Conservation (phyloP, 768 basidiomycete genomes). For the Tricholoma furcatifolium region DNA sequence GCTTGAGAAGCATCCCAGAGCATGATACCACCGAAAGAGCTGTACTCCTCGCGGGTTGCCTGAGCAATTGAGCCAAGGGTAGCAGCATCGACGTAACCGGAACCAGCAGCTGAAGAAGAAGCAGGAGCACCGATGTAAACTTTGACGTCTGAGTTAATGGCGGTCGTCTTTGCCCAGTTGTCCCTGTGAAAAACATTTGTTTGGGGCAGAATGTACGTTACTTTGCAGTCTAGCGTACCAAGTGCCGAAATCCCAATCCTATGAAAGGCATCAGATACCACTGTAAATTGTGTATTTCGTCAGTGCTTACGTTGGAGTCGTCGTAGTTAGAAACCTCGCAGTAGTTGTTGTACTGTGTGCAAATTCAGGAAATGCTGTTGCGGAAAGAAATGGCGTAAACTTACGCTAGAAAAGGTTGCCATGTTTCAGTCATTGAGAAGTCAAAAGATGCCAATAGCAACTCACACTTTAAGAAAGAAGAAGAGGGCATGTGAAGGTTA, state of each 20-base stretch:
- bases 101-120: constrained; percentile 46
- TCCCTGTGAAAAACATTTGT: constrained; percentile 31
- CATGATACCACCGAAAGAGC: constrained; percentile 56
- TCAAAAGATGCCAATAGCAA: neutral
- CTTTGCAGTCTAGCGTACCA: constrained; percentile 31
- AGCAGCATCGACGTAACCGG: constrained; percentile 48
- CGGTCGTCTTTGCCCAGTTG: constrained; percentile 53
- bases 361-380: neutral
- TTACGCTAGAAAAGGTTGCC: constrained; percentile 6
- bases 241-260: constrained; percentile 47
- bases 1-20: constrained; percentile 43
- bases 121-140: constrained; percentile 58
- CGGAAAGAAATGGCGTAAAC: neutral
- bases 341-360: constrained; percentile 20
- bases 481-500: neutral
- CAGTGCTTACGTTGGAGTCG: constrained; percentile 35
- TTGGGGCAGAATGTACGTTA: neutral
- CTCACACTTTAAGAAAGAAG: constrained; percentile 9
- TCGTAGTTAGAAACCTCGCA: constrained; percentile 37
- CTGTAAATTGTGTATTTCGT: neutral
- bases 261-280: neutral
- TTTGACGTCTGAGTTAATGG: constrained; percentile 54
- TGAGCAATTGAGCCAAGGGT: constrained; percentile 40
- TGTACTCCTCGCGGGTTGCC: constrained; percentile 41
- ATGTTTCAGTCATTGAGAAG: neutral